Conservation (phyloP, 139 green algal genomes). For the Chlorella vulgaris region DNA sequence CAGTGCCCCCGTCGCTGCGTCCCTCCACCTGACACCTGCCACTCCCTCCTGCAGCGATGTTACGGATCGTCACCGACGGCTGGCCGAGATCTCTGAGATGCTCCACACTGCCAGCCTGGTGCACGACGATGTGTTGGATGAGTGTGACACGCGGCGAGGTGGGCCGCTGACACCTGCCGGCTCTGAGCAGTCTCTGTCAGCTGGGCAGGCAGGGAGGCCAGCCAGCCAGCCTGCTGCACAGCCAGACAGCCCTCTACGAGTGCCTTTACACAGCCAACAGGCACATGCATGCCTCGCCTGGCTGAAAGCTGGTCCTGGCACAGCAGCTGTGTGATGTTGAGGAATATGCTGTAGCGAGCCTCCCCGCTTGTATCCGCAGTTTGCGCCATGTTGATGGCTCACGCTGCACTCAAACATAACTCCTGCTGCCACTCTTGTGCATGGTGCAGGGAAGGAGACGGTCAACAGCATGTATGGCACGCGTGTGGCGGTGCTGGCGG, state of each 20-base stretch:
- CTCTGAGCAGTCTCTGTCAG: too few species aligned
- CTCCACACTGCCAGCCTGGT: conserved; percentile 98
- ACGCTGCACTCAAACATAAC: too few species aligned
- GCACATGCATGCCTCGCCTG: too few species aligned
- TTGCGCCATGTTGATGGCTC: too few species aligned
- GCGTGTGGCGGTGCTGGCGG: conserved; percentile 92
- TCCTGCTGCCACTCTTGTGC: too few species aligned
- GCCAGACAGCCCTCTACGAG: neutral
- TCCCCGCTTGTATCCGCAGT: too few species aligned
- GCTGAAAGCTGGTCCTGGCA: too few species aligned
- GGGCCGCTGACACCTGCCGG: neutral
- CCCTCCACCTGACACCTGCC: too few species aligned
- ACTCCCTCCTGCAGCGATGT: conserved; percentile 78
- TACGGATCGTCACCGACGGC: conserved; percentile 80
- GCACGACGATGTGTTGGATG: conserved; percentile 99
- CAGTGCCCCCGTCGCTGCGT: too few species aligned
- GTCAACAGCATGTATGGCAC: conserved; percentile 96
- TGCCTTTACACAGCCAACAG: too few species aligned
- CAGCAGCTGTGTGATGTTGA: too few species aligned
- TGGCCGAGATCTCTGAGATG: conserved; percentile 99
- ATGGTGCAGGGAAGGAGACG: conserved; percentile 80
- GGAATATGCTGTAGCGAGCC: too few species aligned
- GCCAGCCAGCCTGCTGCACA: neutral
- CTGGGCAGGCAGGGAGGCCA: neutral
- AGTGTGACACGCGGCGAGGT: conserved; percentile 89